These are phyloP conservation scores for Telopea speciosissima DNA, from an alignment of 177 flowering plant species.

Conservation along the genomic window DNA sequence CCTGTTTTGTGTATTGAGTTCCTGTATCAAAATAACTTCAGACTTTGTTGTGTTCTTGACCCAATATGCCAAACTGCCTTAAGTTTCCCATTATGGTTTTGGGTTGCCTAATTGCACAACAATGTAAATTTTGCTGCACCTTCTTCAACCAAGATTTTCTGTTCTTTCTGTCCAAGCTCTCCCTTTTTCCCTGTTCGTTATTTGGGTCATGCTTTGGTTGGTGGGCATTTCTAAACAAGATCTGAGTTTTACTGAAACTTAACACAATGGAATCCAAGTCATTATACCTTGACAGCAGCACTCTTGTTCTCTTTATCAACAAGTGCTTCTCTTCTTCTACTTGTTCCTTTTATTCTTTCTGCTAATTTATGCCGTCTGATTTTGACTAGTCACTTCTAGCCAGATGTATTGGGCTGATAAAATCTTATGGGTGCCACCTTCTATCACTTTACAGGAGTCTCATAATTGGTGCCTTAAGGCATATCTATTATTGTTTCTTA, in stretches of 20 bases:
- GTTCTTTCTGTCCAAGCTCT: no score
- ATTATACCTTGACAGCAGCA: not conserved
- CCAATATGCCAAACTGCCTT: not conserved
- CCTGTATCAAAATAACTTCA: no score
- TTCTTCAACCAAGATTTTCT: no score
- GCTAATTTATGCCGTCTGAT: not conserved
- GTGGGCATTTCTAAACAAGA: not conserved
- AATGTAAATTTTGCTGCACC: not conserved
- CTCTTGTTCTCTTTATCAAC: not conserved
- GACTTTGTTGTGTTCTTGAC: not conserved
- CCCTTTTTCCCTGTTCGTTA: no score
- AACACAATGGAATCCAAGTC: not conserved
- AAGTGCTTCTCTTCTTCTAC: not conserved
- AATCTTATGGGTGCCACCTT: no score
- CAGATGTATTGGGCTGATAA: no score
- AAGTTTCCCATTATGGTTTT: not conserved
- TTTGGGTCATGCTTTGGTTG: not conserved
- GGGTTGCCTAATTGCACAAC: not conserved
- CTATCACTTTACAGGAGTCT: no score
- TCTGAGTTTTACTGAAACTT: not conserved
- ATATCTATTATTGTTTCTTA: no score
- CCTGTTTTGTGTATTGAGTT: no score
- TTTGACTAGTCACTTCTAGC: not conserved
- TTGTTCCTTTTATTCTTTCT: not conserved
- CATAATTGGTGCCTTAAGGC: not conserved